These are phyloP conservation scores for Vitis labrusca DNA, from an alignment of 164 flowering plant species.

Conservation along the genomic window DNA sequence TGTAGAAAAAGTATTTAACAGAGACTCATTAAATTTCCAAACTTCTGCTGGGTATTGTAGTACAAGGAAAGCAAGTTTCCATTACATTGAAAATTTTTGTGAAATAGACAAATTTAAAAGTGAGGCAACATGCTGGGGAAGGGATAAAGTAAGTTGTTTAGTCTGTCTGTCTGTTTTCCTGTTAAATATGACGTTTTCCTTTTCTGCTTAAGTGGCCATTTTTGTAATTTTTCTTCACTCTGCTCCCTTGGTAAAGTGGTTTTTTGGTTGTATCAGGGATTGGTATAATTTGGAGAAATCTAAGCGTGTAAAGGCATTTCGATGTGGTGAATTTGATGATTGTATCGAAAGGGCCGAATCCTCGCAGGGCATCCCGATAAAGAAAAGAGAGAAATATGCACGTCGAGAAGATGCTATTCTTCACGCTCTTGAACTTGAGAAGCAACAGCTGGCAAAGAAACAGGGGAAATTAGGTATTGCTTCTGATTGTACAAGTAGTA, in stretches of 20 bases:
- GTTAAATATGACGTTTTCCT: no score
- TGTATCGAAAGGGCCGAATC: conserved; percentile 90
- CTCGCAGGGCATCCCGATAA: conserved; percentile 69
- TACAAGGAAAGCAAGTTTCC: no score
- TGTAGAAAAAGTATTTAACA: no score
- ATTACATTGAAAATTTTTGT: no score
- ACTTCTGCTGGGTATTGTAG: no score
- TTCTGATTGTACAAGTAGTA: conserved; percentile 33
- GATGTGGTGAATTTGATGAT: conserved; percentile 98
- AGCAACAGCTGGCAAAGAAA: conserved; percentile 49
- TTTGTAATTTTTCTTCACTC: not conserved
- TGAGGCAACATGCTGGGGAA: no score
- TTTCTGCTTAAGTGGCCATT: not conserved
- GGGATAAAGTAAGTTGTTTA: no score
- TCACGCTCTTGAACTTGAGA: conserved; percentile 99
- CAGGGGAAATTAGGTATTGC: conserved; percentile 43
- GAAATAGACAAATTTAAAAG: no score
- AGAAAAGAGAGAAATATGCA: conserved; percentile 96
- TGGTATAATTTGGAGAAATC: conserved; percentile 99
- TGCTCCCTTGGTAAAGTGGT: not conserved
- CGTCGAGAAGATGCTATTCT: conserved; percentile 98
- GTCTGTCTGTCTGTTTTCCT: no score
- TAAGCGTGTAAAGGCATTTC: conserved; percentile 93
- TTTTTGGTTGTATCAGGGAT: conserved; percentile 47
- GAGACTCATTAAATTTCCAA: no score